phyloP scores from a whole-genome alignment of 1,139 yeast species.

The Saccharomyces hybrid region DNA sequence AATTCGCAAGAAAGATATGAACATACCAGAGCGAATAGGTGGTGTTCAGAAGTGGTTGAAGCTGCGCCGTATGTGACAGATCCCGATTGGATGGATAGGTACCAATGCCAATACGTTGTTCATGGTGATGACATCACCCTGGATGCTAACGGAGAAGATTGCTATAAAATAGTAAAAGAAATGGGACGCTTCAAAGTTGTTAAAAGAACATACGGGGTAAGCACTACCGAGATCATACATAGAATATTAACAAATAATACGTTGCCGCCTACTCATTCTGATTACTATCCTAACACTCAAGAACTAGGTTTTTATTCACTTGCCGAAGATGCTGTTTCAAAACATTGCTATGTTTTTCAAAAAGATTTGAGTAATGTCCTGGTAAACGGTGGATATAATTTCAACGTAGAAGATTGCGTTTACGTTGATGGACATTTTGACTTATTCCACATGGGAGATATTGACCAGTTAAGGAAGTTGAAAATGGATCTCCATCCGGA shows the following conservation, averaged over 20 bases:
- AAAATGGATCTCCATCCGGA: conserved; percentile 28
- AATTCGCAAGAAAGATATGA: conserved; percentile 62
- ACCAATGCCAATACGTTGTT: conserved; percentile 78
- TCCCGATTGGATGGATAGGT: conserved; percentile 66
- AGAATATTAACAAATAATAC: conserved; percentile 55
- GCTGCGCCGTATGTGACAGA: conserved; percentile 95
- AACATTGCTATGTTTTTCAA: conserved; percentile 54
- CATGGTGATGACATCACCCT: conserved; percentile 98
- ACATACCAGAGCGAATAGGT: conserved; percentile 84
- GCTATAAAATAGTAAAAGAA: conserved; percentile 77
- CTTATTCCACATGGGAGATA: conserved; percentile 88
- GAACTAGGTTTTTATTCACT: conserved; percentile 55
- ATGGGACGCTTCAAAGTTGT: conserved; percentile 82
- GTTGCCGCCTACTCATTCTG: conserved; percentile 9
- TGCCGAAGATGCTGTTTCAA: conserved; percentile 52
- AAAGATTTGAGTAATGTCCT: conserved; percentile 10
- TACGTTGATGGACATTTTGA: conserved; percentile 87
- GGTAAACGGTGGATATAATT: conserved; percentile 30
- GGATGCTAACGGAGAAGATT: conserved; percentile 90
- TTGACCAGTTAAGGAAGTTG: conserved; percentile 42
- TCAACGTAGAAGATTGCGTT: conserved; percentile 31
- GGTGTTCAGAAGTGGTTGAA: conserved; percentile 70
- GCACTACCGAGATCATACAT: conserved; percentile 93
- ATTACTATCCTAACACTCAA: conserved; percentile 20
- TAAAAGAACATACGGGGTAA: conserved; percentile 85